These are phyloP conservation scores for Parietichytrium sp. DNA, from an alignment of 108 stramenopile species.

Conservation along the genomic window DNA sequence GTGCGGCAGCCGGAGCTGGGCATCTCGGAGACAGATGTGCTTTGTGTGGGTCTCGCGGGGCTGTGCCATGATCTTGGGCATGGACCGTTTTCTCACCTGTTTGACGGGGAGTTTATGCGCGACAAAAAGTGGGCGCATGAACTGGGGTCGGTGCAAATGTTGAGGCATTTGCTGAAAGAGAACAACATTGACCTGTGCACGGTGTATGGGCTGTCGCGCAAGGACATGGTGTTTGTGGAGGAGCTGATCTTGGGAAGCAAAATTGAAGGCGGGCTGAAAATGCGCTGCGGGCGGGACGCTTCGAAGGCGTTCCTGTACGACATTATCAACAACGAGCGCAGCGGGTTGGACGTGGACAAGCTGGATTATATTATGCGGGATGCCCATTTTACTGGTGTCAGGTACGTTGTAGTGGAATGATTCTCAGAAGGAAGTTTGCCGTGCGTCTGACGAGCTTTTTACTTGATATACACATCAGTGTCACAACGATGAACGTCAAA, in stretches of 20 bases:
- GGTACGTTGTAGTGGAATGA: constrained; percentile 41
- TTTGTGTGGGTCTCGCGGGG: constrained; percentile 61
- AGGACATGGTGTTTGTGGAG: constrained; percentile 50
- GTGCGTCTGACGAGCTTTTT: too few relatives aligned
- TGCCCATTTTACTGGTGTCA: constrained; percentile 29
- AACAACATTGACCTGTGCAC: constrained; percentile 45
- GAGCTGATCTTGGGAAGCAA: constrained; percentile 54
- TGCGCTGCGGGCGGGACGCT: background rate
- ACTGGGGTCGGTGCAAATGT: constrained; percentile 44
- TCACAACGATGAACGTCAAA: background rate
- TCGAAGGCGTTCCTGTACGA: constrained; percentile 59
- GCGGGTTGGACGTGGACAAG: constrained; percentile 64
- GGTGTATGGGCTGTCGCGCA: constrained; percentile 42
- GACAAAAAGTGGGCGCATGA: constrained; percentile 43
- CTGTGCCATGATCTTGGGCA: constrained; percentile 62
- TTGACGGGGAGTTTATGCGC: constrained; percentile 56
- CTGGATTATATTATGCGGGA: constrained; percentile 63
- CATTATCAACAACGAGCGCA: constrained; percentile 58
- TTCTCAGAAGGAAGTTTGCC: too few relatives aligned
- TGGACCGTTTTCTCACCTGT: constrained; percentile 62
- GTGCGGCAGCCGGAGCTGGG: constrained; percentile 43
- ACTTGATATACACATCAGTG: too few relatives aligned
- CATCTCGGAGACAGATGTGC: constrained; percentile 50
- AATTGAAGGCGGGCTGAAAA: constrained; percentile 34
- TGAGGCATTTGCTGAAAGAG: constrained; percentile 48